Base-by-base conservation (phyloP, 2,329 filamentous ascomycete species). In the Trichoderma polysporum region DNA sequence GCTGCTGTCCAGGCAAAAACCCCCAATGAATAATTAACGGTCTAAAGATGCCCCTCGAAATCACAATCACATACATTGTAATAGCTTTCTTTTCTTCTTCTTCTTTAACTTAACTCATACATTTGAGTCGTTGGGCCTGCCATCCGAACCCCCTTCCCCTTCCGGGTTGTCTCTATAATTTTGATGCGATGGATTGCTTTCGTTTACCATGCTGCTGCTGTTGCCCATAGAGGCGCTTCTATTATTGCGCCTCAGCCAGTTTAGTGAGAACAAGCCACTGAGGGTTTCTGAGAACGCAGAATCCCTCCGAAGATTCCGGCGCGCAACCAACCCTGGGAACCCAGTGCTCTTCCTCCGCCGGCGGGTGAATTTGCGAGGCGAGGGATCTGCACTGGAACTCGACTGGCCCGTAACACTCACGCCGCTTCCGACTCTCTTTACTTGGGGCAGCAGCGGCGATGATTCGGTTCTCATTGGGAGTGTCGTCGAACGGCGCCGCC, bases 271-370 rank as follows among this genome's bases (percentile, higher is more conserved):
- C 27, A 89, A 78, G 1, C 83, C 83, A 5, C 83, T 80, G 0
- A 86, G 73, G 0, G 84, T 81, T 15, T 84, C 83, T 54, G 87
- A 85, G 1, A 85, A 70, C 2, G 77, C 76, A 6, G 79, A 79
- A 45, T 76, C 73, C 53, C 76, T 79, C 68, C 79, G 74, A 19
- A 79, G 74, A 37, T 79, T 76, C 56, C 80, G 79, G 45, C 86
- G 80, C 6, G 87, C 86, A 5, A 82, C 85, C 65, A 89, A 87
- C 0, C 87, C 86, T 0, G 86, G 86, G 68, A 90, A 89, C 0
- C 87, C 87, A 0, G 85, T 88, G 17, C 86, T 88, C 71, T 84
- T 86, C 70, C 87, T 79, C 50, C 87, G 77, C 33, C 83, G 78
- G 15, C 84, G 80, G 13, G 71, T 69, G 73, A 78, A 72, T 73